Conservation (phyloP, 371 early-diverging fungal species). For the Dichotomocladium elegans region DNA sequence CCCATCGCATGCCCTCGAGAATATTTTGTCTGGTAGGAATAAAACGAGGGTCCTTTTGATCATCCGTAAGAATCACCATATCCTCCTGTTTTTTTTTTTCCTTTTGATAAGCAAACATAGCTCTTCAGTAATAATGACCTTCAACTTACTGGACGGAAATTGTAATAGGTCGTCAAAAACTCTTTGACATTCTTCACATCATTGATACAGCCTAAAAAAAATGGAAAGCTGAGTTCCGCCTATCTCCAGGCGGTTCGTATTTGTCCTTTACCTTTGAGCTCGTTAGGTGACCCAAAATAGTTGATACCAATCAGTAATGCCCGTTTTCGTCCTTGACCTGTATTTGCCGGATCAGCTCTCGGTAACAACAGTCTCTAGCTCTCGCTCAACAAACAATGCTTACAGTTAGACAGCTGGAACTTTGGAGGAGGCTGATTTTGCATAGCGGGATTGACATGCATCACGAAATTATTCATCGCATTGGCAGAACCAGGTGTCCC, state of each 20-base stretch:
- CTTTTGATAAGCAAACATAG: background rate
- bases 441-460: conserved; percentile 31
- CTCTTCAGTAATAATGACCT: background rate
- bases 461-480: background rate
- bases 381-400: background rate
- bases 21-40: conserved; percentile 87
- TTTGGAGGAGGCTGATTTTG: conserved; percentile 19
- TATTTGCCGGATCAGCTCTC: too few species aligned
- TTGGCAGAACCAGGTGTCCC: background rate
- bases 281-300: background rate
- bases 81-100: too few species aligned
- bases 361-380: background rate
- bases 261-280: background rate
- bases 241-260: background rate
- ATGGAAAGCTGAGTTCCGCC: background rate
- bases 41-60: conserved; percentile 60
- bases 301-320: conserved; percentile 67
- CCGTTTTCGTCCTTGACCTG: conserved; percentile 57
- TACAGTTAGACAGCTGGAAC: conserved; percentile 8
- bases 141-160: conserved; percentile 52
- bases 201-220: conserved; percentile 82
- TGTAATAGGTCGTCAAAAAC: conserved; percentile 64
- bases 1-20: conserved; percentile 84
- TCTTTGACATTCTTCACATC: conserved; percentile 85
- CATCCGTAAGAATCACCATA: conserved; percentile 87